These are phyloP conservation scores for Colletotrichum tanaceti DNA, from an alignment of 2,329 filamentous ascomycete genomes.

Conservation along the genomic window DNA sequence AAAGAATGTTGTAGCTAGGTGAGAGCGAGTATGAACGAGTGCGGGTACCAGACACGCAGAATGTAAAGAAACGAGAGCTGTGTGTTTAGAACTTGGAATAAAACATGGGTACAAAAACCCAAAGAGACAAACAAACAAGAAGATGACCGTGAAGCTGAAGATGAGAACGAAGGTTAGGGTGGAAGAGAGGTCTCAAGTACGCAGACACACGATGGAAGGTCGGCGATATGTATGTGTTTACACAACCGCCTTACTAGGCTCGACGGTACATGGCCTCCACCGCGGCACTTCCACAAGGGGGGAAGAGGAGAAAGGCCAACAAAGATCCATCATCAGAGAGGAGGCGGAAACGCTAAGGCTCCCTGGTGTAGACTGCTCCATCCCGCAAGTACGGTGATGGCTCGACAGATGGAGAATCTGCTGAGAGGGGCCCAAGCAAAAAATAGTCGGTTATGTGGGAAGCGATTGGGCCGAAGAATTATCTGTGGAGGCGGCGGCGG, in stretches of 20 bases:
- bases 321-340: conserved; percentile 22
- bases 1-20: conserved; percentile 12
- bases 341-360: conserved; percentile 17
- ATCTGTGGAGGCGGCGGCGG: background rate
- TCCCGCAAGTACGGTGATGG: conserved; percentile 10
- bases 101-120: conserved; percentile 4
- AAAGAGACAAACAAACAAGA: conserved; percentile 18
- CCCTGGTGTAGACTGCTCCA: conserved; percentile 22
- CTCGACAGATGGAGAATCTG: conserved; percentile 21
- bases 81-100: conserved; percentile 11
- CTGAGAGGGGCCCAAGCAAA: conserved; percentile 23
- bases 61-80: conserved; percentile 14
- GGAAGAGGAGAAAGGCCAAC: conserved; percentile 2
- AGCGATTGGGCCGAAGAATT: background rate
- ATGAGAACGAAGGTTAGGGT: background rate
- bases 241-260: background rate
- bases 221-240: conserved; percentile 23
- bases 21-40: conserved; percentile 14
- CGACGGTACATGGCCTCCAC: conserved; percentile 18
- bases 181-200: background rate
- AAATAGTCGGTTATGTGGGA: conserved; percentile 25
- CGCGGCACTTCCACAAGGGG: conserved; percentile 9
- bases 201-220: background rate
- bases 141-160: background rate
- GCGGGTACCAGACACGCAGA: conserved; percentile 15